Conservation (phyloP, 2,329 filamentous ascomycete species). For the Parascedosporium putredinis region DNA sequence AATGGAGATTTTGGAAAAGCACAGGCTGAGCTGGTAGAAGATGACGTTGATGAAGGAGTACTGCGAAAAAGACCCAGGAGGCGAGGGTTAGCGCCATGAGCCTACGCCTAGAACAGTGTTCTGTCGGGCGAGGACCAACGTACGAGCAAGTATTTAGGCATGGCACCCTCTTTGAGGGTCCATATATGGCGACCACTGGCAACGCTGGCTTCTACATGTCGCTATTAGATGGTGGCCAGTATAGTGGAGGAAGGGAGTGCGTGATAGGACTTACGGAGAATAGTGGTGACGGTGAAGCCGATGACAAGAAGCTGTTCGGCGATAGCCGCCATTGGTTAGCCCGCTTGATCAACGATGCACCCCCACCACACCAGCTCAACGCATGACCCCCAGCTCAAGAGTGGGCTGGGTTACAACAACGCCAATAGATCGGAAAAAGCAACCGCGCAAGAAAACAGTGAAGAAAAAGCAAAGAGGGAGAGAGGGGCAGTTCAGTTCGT, state of each 20-base stretch:
- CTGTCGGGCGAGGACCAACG: too few relatives aligned
- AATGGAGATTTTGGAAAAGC: conserved; percentile 17
- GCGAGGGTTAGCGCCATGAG: neutral
- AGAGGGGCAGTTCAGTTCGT: neutral
- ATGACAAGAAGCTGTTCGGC: neutral
- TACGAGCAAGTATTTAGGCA: neutral
- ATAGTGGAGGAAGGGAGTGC: neutral
- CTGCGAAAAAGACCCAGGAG: neutral
- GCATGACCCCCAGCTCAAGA: too few relatives aligned
- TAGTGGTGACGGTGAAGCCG: neutral
- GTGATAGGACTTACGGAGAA: neutral
- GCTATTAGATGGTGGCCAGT: neutral
- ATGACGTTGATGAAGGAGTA: conserved; percentile 13
- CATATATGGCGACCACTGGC: neutral
- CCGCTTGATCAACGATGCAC: too few relatives aligned
- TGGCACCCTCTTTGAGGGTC: neutral
- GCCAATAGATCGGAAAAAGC: too few relatives aligned
- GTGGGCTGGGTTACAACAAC: too few relatives aligned
- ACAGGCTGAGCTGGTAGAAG: conserved; percentile 15
- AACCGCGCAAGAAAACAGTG: neutral
- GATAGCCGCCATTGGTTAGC: neutral
- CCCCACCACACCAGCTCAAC: too few relatives aligned
- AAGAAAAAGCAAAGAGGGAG: neutral
- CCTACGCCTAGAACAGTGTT: too few relatives aligned
- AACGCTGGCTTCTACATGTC: neutral